Percentiles rank a stretch among this genome's conserved stretches.
phyloP scores from a whole-genome alignment of 805 yeast species.

The Lachancea sp. region DNA sequence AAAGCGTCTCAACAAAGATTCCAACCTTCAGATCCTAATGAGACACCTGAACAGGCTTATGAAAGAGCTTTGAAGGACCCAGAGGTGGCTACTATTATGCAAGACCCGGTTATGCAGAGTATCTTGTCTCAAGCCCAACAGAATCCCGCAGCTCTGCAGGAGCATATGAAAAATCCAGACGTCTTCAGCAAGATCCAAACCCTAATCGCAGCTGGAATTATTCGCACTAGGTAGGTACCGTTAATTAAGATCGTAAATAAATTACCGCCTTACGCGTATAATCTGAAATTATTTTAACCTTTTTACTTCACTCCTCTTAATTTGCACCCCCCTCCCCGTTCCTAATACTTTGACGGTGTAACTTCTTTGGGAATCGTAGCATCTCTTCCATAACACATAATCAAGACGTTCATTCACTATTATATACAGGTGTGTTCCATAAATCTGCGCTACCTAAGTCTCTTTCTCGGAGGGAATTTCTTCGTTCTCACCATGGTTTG shows the following conservation, averaged over 20 bases:
- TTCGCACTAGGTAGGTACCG: constrained; percentile 28
- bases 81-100: constrained; percentile 82
- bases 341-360: too few relatives aligned
- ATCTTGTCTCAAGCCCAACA: constrained; percentile 89
- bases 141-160: constrained; percentile 94
- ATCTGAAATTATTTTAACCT: background rate
- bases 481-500: constrained; percentile 40
- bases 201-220: constrained; percentile 93
- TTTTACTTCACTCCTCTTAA: background rate
- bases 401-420: too few relatives aligned
- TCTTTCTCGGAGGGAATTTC: constrained; percentile 14
- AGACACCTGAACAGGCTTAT: constrained; percentile 90
- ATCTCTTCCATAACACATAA: too few relatives aligned
- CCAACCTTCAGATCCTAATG: constrained; percentile 68
- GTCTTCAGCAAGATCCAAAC: constrained; percentile 80
- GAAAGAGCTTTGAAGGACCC: constrained; percentile 89
- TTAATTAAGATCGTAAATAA: background rate
- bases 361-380: too few relatives aligned
- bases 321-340: background rate
- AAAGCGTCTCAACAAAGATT: constrained; percentile 79
- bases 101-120: constrained; percentile 94
- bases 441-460: too few relatives aligned
- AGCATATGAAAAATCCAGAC: constrained; percentile 96
- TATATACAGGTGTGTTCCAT: too few relatives aligned
- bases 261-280: background rate